Evolutionary conservation across 2,329 filamentous ascomycete genomes (phyloP), one percentile per base, ranked within the genome.

Genomic region (Fusarium austroafricanum): DNA sequence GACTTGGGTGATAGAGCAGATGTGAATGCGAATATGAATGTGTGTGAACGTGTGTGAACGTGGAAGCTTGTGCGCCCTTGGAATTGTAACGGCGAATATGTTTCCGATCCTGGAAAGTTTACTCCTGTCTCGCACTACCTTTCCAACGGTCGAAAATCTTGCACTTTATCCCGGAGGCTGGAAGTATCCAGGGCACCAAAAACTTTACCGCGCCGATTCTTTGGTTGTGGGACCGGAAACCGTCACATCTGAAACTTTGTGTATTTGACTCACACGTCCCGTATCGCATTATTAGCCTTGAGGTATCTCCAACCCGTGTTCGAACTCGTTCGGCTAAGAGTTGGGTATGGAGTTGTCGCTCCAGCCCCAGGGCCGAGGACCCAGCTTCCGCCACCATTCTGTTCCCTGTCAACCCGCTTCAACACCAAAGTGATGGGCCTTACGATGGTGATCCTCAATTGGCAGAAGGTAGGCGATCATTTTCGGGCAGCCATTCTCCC

Each of bases 161-260:
- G 29, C 57, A 56, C 59, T 47, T 40, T 55, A 37, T 56, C 57
- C 46, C 42, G 29, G 56, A 53, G 61, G 40, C 40, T 58, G 56
- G 53, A 57, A 55, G 55, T 35, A 49, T 44, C 59, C 37, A 47
- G 23, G 21, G 53, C 45, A 44, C 43, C 50, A 51, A 64, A 56
- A 53, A 53, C 54, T 55, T 60, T 64, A 55, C 55, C 65, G 38
- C 52, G 52, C 60, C 47, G 50, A 63, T 43, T 60, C 54, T 55
- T 57, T 50, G 43, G 51, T 45, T 71, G 68, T 73, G 71, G 71
- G 53, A 71, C 68, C 63, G 53, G 57, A 62, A 67, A 58, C 66
- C 56, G 66, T 70, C 67, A 46, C 63, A 59, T 62, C 53, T 52
- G 50, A 51, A 53, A 42, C 46, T 54, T 44, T 65, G 49, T 68